Base-by-base conservation (phyloP, 768 basidiomycete species). In the Melanogaster broomeanus region DNA sequence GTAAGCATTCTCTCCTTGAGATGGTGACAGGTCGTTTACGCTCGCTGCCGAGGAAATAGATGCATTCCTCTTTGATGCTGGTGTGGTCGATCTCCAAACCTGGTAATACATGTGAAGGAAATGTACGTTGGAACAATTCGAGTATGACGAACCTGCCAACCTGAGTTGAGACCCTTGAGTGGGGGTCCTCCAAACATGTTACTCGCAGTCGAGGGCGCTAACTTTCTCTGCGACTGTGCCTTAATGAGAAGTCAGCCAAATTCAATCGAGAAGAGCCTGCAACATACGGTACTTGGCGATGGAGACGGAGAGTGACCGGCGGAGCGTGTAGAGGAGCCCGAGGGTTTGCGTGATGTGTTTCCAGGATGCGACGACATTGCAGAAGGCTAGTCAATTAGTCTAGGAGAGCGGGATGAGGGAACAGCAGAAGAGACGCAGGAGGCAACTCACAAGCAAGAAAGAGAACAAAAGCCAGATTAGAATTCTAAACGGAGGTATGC, bases 291-390 rank as follows among this genome's bases (percentile, higher is more conserved):
- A 60, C 72, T 74, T 18, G 85, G 83, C 21, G 86, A 83, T 42
- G 73, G 72, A 34, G 81, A 71, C 0, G 87, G 85, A 3, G 87
- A 87, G 60, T 79, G 85, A 27, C 77, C 74, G 41, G 75, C 73
- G 42, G 86, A 86, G 52, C 79, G 83, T 16, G 79, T 78, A n/a
- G 86, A 84, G 24, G 87, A 85, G 49, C 79, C 81, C 30, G 87
- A 87, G 37, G 84, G 82, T 61, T 87, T 87, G 62, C 84, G 81
- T 21, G 84, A 77, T 39, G 78, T 73, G 58, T 76, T 72, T 41
- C 70, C 74, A 59, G 58, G 49, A 49, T 60, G 74, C 58, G 66
- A 68, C 59, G 55, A 59, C 66, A 71, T 75, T 45, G 53, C 51
- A 57, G 41, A 53, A 45, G 55, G 51, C 31, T 60, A 59, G 57